These are phyloP conservation scores for Boletus patriciae DNA, from an alignment of 768 basidiomycete genomes.

Conservation along the genomic window DNA sequence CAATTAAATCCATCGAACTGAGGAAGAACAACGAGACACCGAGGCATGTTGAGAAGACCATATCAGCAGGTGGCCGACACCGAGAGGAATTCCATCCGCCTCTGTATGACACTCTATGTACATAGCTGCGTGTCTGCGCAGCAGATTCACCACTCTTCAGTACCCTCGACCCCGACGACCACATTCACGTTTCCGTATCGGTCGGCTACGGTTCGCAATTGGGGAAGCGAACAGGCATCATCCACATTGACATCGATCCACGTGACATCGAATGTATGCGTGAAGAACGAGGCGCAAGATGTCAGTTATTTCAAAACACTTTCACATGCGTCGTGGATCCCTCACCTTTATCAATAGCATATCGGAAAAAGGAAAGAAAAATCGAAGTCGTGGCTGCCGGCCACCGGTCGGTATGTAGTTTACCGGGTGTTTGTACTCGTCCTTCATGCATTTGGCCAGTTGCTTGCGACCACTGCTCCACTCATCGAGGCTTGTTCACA, in stretches of 20 bases:
- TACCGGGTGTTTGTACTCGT: not conserved
- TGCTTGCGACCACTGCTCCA: slow-evolving; percentile 6
- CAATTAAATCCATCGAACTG: slow-evolving; percentile 3
- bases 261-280: not conserved
- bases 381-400: slow-evolving; percentile 7
- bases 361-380: slow-evolving; percentile 9
- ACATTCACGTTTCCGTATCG: not conserved
- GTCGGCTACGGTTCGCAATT: not conserved
- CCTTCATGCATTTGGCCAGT: slow-evolving; percentile 1
- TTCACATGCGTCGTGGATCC: not conserved
- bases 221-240: not conserved
- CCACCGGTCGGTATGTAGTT: not conserved
- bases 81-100: not conserved
- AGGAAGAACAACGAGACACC: not conserved
- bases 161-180: not conserved
- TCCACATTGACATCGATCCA: not conserved
- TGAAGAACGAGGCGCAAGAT: not conserved
- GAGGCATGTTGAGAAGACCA: not conserved
- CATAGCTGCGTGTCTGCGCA: not conserved
- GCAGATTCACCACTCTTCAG: not conserved
- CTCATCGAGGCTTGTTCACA: slow-evolving; percentile 12
- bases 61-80: not conserved
- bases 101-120: slow-evolving; percentile 4
- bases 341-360: slow-evolving; percentile 4
- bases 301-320: slow-evolving; percentile 2